Percentiles rank a stretch among this genome's conserved stretches.
phyloP scores from a whole-genome alignment of 352 stramenopile genomes.

The Thalassiosira livingstoniorum region DNA sequence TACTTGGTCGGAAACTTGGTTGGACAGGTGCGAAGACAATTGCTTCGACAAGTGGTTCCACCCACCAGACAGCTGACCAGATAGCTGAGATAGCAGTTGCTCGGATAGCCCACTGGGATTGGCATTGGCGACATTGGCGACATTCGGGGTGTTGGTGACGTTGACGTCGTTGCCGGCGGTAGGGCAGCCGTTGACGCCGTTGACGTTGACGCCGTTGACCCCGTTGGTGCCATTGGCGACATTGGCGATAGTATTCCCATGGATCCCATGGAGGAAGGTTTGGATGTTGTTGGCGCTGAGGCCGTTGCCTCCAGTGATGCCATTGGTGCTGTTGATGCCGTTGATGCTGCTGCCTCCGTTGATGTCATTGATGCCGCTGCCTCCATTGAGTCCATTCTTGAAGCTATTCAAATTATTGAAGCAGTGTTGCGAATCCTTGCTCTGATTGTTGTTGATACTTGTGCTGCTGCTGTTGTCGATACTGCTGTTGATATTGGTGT shows the following conservation, averaged over 20 bases:
- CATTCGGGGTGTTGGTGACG: too few species aligned
- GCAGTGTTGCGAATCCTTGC: background rate
- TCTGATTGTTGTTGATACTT: background rate
- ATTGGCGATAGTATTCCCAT: too few species aligned
- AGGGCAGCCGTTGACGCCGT: background rate
- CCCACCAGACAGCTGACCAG: too few species aligned
- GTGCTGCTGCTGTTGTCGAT: background rate
- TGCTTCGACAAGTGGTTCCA: too few species aligned
- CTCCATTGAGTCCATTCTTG: background rate
- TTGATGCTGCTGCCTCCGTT: background rate
- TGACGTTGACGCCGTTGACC: background rate
- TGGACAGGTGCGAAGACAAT: too few species aligned
- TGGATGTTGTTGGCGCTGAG: background rate
- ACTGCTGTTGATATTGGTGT: background rate
- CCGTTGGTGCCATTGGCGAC: too few species aligned
- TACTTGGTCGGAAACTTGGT: too few species aligned
- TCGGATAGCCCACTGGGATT: too few species aligned
- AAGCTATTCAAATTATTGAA: background rate
- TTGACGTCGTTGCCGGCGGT: too few species aligned
- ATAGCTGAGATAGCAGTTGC: too few species aligned
- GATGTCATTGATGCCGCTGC: background rate
- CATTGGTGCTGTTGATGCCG: constrained; percentile 4
- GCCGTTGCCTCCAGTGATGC: background rate
- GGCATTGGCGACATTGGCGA: too few species aligned
- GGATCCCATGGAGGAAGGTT: too few species aligned